Percentiles rank a stretch among this genome's conserved stretches.
These are phyloP conservation scores for Dendrocalamus sinicus DNA, from an alignment of 176 grass and related monocot genomes.

Conservation along the genomic window DNA sequence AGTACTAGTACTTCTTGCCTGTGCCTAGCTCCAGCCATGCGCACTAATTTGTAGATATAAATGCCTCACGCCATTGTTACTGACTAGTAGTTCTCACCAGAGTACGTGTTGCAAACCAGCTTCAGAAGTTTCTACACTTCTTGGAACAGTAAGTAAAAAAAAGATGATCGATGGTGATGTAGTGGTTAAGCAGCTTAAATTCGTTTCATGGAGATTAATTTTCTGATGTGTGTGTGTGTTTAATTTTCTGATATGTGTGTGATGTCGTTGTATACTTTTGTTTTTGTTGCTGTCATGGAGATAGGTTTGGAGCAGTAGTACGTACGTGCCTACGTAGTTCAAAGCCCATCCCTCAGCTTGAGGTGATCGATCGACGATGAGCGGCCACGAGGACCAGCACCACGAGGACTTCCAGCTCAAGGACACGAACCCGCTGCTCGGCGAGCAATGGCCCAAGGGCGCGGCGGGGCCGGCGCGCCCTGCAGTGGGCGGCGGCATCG, in stretches of 20 bases:
- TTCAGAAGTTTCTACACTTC: neutral
- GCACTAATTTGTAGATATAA: constrained; percentile 5
- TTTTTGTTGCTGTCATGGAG: neutral
- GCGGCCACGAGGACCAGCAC: constrained; percentile 48
- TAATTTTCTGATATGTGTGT: neutral
- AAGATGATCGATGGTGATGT: neutral
- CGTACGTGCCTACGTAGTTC: neutral
- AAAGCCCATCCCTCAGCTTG: neutral
- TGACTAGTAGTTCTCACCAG: too few species aligned
- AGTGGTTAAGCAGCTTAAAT: neutral
- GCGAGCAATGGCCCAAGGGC: constrained; percentile 78
- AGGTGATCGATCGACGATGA: neutral
- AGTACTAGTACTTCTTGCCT: neutral
- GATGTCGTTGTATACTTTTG: neutral
- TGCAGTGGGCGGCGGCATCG: constrained; percentile 44
- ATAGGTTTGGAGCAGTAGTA: neutral
- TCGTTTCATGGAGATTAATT: neutral
- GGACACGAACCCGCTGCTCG: constrained; percentile 83
- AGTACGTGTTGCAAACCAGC: neutral
- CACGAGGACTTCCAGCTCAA: constrained; percentile 89
- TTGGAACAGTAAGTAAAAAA: constrained; percentile 8
- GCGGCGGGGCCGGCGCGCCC: constrained; percentile 31
- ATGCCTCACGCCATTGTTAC: neutral
- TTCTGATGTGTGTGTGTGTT: neutral
- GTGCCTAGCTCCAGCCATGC: too few species aligned